These are phyloP conservation scores for Hermanozyma aechmeae DNA, from an alignment of 805 yeast species.

Conservation along the genomic window DNA sequence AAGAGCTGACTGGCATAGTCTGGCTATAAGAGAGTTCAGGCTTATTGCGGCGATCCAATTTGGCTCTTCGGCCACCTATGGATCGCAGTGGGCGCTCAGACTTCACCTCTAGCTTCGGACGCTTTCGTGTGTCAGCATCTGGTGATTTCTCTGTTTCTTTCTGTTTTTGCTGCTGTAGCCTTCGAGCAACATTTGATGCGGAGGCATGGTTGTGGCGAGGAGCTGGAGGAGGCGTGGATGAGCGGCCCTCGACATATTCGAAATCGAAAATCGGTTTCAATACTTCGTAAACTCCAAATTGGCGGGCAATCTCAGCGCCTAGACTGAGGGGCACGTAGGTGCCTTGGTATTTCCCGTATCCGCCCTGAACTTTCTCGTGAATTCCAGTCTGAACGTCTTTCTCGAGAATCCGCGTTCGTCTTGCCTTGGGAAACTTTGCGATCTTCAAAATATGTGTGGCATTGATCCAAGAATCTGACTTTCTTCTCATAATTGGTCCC, in stretches of 20 bases:
- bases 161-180: slow-evolving; percentile 12
- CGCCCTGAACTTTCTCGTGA: slow-evolving; percentile 67
- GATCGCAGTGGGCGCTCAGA: no score
- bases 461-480: slow-evolving; percentile 55
- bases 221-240: slow-evolving; percentile 38
- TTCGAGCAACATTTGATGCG: slow-evolving; percentile 31
- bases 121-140: no score
- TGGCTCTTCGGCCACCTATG: no score
- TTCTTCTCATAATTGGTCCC: slow-evolving; percentile 63
- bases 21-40: no score
- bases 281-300: slow-evolving; percentile 38
- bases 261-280: slow-evolving; percentile 62
- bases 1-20: no score
- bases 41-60: no score
- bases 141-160: no score
- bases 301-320: slow-evolving; percentile 30
- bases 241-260: slow-evolving; percentile 32
- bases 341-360: slow-evolving; percentile 61
- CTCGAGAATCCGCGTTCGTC: slow-evolving; percentile 54
- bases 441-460: slow-evolving; percentile 66
- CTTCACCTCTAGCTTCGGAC: no score
- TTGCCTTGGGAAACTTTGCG: slow-evolving; percentile 59
- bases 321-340: slow-evolving; percentile 35
- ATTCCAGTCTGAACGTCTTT: slow-evolving; percentile 53
- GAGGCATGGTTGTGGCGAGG: slow-evolving; percentile 38